Percentiles rank a stretch among this genome's conserved stretches.
These are phyloP conservation scores for Schizophyllum commune DNA, from an alignment of 1,284 basidiomycete species.

Conservation along the genomic window DNA sequence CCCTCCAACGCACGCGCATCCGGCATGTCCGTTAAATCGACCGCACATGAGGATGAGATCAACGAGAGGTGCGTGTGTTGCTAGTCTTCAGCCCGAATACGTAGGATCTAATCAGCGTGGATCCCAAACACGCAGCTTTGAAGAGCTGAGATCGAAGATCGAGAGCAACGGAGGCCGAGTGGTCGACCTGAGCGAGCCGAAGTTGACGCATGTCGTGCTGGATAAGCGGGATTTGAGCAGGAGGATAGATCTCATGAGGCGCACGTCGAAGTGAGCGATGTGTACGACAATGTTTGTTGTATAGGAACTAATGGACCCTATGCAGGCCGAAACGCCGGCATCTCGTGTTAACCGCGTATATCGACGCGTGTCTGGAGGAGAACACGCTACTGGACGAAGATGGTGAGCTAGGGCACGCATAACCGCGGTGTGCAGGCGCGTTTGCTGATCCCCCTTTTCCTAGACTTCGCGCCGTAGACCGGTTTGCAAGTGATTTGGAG, in stretches of 20 bases:
- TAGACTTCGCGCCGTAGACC: background rate
- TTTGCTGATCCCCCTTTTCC: background rate
- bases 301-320: slow-evolving; percentile 9
- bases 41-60: slow-evolving; percentile 47
- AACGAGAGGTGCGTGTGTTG: slow-evolving; percentile 36
- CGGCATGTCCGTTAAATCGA: slow-evolving; percentile 43
- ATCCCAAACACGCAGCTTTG: slow-evolving; percentile 40
- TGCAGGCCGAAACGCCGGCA: slow-evolving; percentile 69
- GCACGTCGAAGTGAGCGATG: slow-evolving; percentile 54
- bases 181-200: slow-evolving; percentile 60
- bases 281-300: background rate
- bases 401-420: slow-evolving; percentile 32
- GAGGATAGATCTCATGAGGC: slow-evolving; percentile 59
- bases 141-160: slow-evolving; percentile 44
- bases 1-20: slow-evolving; percentile 62
- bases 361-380: slow-evolving; percentile 73
- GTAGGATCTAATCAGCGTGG: background rate
- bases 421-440: background rate
- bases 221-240: slow-evolving; percentile 72
- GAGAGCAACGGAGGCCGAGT: slow-evolving; percentile 64
- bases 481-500: background rate
- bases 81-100: background rate
- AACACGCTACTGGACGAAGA: slow-evolving; percentile 76
- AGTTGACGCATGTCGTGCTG: slow-evolving; percentile 78
- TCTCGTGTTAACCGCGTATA: slow-evolving; percentile 69